Base-by-base conservation (phyloP, 257 asterid species). In the Scutellaria galericulata region DNA sequence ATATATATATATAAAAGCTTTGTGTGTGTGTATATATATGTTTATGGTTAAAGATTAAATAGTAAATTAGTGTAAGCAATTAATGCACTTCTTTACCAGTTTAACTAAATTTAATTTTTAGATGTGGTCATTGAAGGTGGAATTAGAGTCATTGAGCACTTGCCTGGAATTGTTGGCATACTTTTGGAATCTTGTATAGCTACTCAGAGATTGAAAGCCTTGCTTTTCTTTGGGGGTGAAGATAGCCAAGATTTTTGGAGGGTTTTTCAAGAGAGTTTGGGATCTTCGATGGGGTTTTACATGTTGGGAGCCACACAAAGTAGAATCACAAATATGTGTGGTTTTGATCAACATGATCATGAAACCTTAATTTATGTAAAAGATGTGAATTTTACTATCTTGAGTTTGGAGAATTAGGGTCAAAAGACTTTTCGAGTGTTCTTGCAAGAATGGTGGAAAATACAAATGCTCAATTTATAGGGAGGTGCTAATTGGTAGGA, bases 101-200 rank as follows among this genome's bases (percentile, higher is more conserved):
- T 27, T 27, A 27, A 27, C 3, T 27, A 27, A 27, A 18, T 18
- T 18, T 18, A 18, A 31, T 31, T 31, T 31, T 4, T 42, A 42
- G 4, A 42, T 42, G 8, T 5, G 8, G 47, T 4, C 11, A 6
- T 7, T 6, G 3, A 1, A 18, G 18, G 18, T 18, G 18, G 18
- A 18, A 42, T 0, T 42, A 7, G 47, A 7, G 2, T 7, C 0
- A 7, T 55, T 55, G 61, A 6, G 7, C 11, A 63, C 24, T 5
- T 61, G 79, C 84, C 86, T 82, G 77, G 5, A 70, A 6, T 4
- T 48, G 3, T 66, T 79, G 58, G 9, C 74, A 68, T 18, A 18
- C 42, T 55, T 47, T 2, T 41, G 80, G 66, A 66, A 56, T 74
- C 64, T 60, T 74, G 72, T 12, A 13, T 15, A 20, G 46, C 58